A percentile compares a stretch with the other conserved stretches of the same genome.
These are phyloP conservation scores for Vinca major DNA, from an alignment of 305 asterid genomes.

Conservation along the genomic window DNA sequence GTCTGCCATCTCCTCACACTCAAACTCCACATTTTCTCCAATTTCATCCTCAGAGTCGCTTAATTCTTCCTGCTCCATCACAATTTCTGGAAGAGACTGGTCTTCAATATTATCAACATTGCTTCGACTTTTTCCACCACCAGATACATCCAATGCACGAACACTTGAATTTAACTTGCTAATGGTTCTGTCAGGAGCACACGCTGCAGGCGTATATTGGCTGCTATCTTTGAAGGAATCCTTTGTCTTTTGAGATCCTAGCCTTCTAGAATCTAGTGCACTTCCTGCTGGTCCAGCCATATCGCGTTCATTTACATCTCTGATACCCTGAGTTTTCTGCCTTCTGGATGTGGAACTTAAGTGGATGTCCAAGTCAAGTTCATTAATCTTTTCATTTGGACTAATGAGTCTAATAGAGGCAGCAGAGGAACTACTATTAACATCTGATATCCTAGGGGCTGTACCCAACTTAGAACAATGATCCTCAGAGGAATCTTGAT, in stretches of 20 bases:
- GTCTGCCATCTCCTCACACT: constrained; percentile 96
- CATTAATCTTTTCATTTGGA: constrained; percentile 35
- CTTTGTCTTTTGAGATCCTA: constrained; percentile 22
- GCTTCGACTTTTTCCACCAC: constrained; percentile 31
- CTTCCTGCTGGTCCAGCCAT: constrained; percentile 20
- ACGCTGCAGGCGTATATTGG: constrained; percentile 5
- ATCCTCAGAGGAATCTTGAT: constrained; percentile 30
- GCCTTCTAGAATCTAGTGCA: constrained; percentile 18
- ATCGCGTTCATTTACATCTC: constrained; percentile 21
- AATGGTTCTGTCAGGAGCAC: constrained; percentile 28
- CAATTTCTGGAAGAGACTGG: constrained; percentile 58
- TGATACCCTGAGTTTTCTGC: constrained; percentile 29
- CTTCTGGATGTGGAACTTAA: constrained; percentile 48
- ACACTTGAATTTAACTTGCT: constrained; percentile 31
- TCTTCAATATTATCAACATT: constrained; percentile 29
- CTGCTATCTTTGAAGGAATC: constrained; percentile 22
- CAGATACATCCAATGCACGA: constrained; percentile 25
- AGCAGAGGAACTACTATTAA: constrained; percentile 28
- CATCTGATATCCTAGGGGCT: constrained; percentile 17
- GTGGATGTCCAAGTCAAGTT: constrained; percentile 66
- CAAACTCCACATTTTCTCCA: constrained; percentile 86
- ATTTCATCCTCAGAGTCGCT: constrained; percentile 94
- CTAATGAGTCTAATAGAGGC: constrained; percentile 28
- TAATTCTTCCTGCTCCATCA: constrained; percentile 97
- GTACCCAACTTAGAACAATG: constrained; percentile 23